Evolutionary conservation across 2,329 filamentous ascomycete genomes (phyloP), one percentile per base, ranked within the genome.

Genomic region (Fusarium virguliforme): DNA sequence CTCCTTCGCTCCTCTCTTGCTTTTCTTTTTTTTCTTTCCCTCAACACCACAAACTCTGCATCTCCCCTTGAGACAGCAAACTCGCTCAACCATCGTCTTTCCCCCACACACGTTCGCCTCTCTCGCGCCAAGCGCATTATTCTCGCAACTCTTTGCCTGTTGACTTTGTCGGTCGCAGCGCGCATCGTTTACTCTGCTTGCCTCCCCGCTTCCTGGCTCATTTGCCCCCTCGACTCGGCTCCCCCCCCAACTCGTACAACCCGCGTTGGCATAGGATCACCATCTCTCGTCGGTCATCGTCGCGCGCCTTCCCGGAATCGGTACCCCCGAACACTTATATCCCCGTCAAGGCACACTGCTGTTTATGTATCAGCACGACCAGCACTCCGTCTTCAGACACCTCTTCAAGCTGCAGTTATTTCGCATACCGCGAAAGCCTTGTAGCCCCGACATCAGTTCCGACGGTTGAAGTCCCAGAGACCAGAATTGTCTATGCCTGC

Each of bases 301-400:
- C 60, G 40, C 55, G 26, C 37, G 63, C 54, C 60, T 67, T 63
- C 60, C 55, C 68, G 65, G 67, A 73, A 74, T 65, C 75, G 67
- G 71, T 60, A 64, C 53, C 55, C 63, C 68, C 71, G 73, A 71
- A 75, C 78, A 79, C 75, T 74, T 79, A 80, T 75, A 60, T 74
- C 67, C 43, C 73, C 64, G 65, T 74, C 73, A 72, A 77, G 71
- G 72, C 76, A 82, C 78, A 79, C 80, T 80, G 79, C 81, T 92
- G 94, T 97, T 93, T 97, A 97, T 97, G 94, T 97, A 97, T 97
- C 94, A 94, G 94, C 92, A 94, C 93, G 92, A 92, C 91, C 83
- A 88, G 81, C 89, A 89, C 90, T 90, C 93, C 92, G 91, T 94
- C 91, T 94, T 94, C 91, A 93, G 91, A 93, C 92, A 95, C 91